Evolutionary conservation across 169 alveolate species (phyloP).

Genomic region (Eimeria sp.): DNA sequence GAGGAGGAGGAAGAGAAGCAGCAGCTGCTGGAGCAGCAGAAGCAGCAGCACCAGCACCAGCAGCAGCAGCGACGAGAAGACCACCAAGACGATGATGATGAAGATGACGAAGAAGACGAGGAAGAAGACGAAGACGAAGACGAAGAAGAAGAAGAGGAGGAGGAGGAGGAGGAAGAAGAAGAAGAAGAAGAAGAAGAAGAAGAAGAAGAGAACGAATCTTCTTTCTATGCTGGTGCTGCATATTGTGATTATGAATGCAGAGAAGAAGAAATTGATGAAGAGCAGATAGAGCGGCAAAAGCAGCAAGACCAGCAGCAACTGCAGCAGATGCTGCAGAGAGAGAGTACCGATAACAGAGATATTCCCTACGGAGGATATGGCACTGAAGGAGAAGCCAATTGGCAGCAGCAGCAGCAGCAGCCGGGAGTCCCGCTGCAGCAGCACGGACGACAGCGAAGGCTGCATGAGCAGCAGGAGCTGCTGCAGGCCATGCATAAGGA

Average conservation of each 20-base stretch:
- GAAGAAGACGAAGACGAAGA: background rate
- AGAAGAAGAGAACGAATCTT: background rate
- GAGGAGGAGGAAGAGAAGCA: background rate
- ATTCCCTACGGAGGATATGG: background rate
- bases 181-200: background rate
- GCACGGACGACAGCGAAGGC: background rate
- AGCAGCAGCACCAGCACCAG: slow-evolving; percentile 31
- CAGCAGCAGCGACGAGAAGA: background rate
- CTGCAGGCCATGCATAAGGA: background rate
- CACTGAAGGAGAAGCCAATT: background rate
- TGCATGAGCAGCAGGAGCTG: background rate
- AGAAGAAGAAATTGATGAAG: background rate
- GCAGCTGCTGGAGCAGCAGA: background rate
- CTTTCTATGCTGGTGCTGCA: too few species aligned
- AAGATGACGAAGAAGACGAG: background rate
- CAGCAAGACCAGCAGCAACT: background rate
- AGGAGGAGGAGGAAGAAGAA: background rate
- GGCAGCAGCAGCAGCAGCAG: background rate
- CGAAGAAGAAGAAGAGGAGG: background rate
- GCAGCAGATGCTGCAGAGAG: background rate
- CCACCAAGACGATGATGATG: too few species aligned
- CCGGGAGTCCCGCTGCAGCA: background rate
- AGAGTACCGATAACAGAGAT: background rate
- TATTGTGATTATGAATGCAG: too few species aligned
- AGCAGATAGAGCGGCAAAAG: background rate